phyloP scores from a whole-genome alignment of 2,329 filamentous ascomycete species.

The Ceratocystis albifundus region DNA sequence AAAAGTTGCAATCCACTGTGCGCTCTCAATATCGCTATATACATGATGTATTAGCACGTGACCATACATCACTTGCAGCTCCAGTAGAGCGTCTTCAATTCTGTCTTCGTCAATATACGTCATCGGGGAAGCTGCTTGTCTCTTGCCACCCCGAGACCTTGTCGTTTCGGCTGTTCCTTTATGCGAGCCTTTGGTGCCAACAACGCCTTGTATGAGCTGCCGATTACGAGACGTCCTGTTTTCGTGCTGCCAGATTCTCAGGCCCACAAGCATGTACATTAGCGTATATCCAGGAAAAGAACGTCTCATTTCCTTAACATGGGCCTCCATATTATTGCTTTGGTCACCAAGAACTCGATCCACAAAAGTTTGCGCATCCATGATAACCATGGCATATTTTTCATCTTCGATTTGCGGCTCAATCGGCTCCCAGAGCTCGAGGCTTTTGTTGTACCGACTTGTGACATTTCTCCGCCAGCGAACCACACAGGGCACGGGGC shows the following conservation, averaged over 20 bases:
- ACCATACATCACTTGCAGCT: conserved; percentile 55
- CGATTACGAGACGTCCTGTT: conserved; percentile 56
- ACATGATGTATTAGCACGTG: conserved; percentile 59
- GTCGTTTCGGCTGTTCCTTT: conserved; percentile 24
- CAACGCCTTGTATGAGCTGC: conserved; percentile 54
- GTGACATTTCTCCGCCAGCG: conserved; percentile 58
- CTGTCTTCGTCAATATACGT: conserved; percentile 49
- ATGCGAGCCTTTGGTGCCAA: conserved; percentile 29
- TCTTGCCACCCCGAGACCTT: conserved; percentile 28
- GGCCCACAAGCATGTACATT: conserved; percentile 63
- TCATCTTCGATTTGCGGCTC: conserved; percentile 42
- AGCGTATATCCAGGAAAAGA: conserved; percentile 43
- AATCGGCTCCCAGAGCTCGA: conserved; percentile 54
- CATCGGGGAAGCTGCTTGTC: conserved; percentile 27
- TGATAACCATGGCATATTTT: conserved; percentile 48
- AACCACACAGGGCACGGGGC: conserved; percentile 42
- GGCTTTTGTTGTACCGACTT: conserved; percentile 49
- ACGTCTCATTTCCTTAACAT: conserved; percentile 34
- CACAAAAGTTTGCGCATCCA: conserved; percentile 56
- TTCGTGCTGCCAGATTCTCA: conserved; percentile 54
- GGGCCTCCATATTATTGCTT: conserved; percentile 26
- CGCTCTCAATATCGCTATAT: conserved; percentile 47
- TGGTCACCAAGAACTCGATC: conserved; percentile 41
- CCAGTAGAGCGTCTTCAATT: conserved; percentile 59
- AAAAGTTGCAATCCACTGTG: conserved; percentile 60